Evolutionary conservation across 129 eudicot species (phyloP), one percentile per base, ranked within the genome.

Genomic region (Rutidosis leptorrhynchoides): DNA sequence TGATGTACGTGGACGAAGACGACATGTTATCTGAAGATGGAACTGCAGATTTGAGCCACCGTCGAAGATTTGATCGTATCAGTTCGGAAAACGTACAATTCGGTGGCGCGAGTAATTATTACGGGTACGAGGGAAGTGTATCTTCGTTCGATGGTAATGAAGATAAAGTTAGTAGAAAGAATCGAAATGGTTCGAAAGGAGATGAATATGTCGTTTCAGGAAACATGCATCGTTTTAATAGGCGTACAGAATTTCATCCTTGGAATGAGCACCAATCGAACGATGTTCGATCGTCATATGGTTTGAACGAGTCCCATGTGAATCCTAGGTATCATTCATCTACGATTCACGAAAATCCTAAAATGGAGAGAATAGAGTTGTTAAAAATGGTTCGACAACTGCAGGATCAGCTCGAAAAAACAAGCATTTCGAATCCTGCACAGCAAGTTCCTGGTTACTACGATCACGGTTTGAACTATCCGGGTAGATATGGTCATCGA

Each of bases 121-220:
- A 82, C 33, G 84, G 69, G 26, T 80, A 83, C 35, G 96, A 91
- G 24, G 89, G 79, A 10, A 82, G 95, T 64, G 82, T 68, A 71
- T 88, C 98, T 64, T 85, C 89, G 65, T 81, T 57, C 62, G 92
- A 88, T 26, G 95, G 85, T 74, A 75, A 64, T 65, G 87, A 85
- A 6, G 71, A 82, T 74, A 83, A 69, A 77, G 20, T 75, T 19
- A 22, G 74, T 2, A 74, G 81, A 73, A 87, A 71, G 65, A 69
- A 33, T 20, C 57, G 53, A 22, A 56, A 12, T 23, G 61, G 67
- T 71, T 17, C 78, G 24, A 65, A 45, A 67, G 55, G 67, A 23
- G 78, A 67, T 59, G 74, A 70, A 66, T 7, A 55, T 32, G 43
- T 54, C 30, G 68, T 59, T 54, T 46, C 68, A 32, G 67, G 71